Base-by-base conservation (phyloP, 345 rosid species). In the Gynandropsis gynandra region DNA sequence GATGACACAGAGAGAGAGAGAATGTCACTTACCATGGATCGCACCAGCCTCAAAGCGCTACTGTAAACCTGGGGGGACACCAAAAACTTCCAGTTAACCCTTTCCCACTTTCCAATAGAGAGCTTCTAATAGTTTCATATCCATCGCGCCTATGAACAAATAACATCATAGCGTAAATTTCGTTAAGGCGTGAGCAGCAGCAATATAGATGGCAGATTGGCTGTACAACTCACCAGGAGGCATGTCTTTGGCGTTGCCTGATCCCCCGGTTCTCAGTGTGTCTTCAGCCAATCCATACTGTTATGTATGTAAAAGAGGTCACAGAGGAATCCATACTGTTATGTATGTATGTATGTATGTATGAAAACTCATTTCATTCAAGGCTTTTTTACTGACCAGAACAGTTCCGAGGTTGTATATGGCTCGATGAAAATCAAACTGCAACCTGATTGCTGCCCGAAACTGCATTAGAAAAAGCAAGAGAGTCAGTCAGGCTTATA, bases 331-430 rank as follows among this genome's bases (percentile, higher is more conserved):
- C 33, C 34, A 31, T 24, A 65, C 21, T 10, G 7, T n/a, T n/a
- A n/a, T n/a, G n/a, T n/a, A n/a, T n/a, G n/a, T n/a, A n/a, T 18
- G 17, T 36, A 32, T 4, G 36, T 4, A 21, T 40, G 19, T 18
- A 55, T 12, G n/a, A 48, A 14, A 66, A 47, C n/a, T 42, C 36
- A 0, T 18, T 21, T 21, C 42, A 15, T 31, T 18, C 39, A 49
- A 36, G 15, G 50, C 45, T 9, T 27, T 21, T 50, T 39, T 64
- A 74, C 84, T 74, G 16, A 85, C 97, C 87, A 92, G 69, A 59
- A 92, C 98, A 61, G 98, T 92, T 72, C 98, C 98, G 15, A 87
- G 96, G 74, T 92, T 87, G 86, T 87, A 85, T 42, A 92, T 92
- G 64, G 90, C 98, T 74, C 98, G 71, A 66, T 87, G 98, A 67